Conservation (phyloP, 2,329 filamentous ascomycete species). For the Sordariomycetes sp. region DNA sequence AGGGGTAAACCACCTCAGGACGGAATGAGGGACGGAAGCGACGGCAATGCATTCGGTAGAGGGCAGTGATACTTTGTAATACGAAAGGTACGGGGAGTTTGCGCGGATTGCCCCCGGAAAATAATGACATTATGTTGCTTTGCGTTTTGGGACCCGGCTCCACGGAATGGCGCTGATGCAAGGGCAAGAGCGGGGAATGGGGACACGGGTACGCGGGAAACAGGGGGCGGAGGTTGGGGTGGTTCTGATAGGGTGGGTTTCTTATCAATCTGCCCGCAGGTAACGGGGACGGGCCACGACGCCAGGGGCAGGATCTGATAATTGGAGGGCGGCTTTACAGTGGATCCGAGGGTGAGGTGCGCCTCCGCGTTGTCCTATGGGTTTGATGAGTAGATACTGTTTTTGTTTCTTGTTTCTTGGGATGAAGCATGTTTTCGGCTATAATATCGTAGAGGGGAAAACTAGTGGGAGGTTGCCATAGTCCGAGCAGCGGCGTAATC, state of each 20-base stretch:
- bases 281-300: background rate
- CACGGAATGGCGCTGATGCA: background rate
- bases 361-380: background rate
- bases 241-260: background rate
- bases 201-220: background rate
- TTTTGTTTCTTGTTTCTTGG: too few relatives aligned
- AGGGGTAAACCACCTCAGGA: constrained; percentile 25
- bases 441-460: too few relatives aligned
- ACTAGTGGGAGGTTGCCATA: too few relatives aligned
- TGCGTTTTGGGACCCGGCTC: background rate
- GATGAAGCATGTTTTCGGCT: too few relatives aligned
- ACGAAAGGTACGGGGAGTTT: background rate
- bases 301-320: background rate
- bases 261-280: background rate
- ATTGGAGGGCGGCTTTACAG: background rate
- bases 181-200: background rate
- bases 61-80: background rate
- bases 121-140: background rate
- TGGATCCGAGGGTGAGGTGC: background rate
- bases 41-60: background rate
- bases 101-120: background rate
- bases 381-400: too few relatives aligned
- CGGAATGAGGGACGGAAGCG: background rate
- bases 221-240: background rate
- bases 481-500: too few relatives aligned